These are phyloP conservation scores for Moricandia arvensis DNA, from an alignment of 345 rosid genomes.

Conservation along the genomic window DNA sequence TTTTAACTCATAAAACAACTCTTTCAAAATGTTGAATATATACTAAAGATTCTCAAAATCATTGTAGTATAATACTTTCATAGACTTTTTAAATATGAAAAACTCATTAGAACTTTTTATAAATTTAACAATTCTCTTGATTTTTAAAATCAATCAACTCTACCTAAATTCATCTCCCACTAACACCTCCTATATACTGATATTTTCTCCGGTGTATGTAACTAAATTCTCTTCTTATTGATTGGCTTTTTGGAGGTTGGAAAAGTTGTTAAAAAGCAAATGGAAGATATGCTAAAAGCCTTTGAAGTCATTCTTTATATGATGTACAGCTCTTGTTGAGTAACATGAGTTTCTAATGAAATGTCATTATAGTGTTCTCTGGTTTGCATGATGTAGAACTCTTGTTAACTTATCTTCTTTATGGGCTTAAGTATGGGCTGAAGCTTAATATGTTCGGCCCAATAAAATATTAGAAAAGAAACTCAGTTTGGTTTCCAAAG, in stretches of 20 bases:
- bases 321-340: not conserved
- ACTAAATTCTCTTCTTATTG: too few relatives aligned
- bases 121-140: too few relatives aligned
- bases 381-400: constrained; percentile 7
- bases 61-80: too few relatives aligned
- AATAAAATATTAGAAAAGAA: not conserved
- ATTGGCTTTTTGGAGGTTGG: constrained; percentile 29
- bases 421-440: not conserved
- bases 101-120: too few relatives aligned
- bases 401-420: not conserved
- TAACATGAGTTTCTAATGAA: constrained; percentile 17
- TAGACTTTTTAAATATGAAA: too few relatives aligned
- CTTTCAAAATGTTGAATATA: too few relatives aligned
- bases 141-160: too few relatives aligned
- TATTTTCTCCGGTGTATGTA: too few relatives aligned
- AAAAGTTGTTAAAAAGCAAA: constrained; percentile 26
- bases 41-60: too few relatives aligned
- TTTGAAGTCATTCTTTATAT: constrained; percentile 13
- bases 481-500: not conserved
- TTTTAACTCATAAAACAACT: too few relatives aligned
- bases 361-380: constrained; percentile 14
- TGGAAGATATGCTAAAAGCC: constrained; percentile 27
- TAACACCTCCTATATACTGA: too few relatives aligned
- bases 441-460: not conserved
- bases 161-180: too few relatives aligned